Evolutionary conservation across 2,329 filamentous ascomycete species (phyloP), one percentile per base, ranked within the genome.

Genomic region (Paracorniculantispora psalliotae): DNA sequence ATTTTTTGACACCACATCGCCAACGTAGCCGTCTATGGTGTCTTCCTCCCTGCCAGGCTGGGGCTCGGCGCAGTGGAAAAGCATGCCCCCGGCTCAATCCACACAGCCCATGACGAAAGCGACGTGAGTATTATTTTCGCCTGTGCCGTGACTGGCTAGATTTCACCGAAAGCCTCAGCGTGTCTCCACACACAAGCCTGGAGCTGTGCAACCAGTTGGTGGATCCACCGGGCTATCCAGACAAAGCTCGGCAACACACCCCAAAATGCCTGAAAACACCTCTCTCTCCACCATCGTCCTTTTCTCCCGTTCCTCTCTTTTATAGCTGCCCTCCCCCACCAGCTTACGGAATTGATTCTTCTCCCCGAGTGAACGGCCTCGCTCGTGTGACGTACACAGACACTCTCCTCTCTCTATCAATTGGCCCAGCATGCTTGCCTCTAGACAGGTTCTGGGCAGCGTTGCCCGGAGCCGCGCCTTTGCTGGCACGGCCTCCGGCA

Each of bases 391-490:
- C 49, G 23, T 49, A 47, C 19, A 44, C 55, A 43, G 25, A 61
- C 49, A 44, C 23, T 57, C 59, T 64, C 69, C 74, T 74, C 73
- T 73, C 69, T 71, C 49, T 37, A 54, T 21, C 49, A 46, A 56
- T 56, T 62, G 57, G 59, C 59, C 67, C 67, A 85, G 69, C 73
- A 89, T 89, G 86, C 80, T 90, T 79, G 86, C 84, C 71, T 84
- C 86, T 73, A 82, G 86, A 80, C 86, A 88, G 80, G 78, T 87
- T 76, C 79, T 87, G 80, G 85, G 84, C 80, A 75, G 73, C 69
- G 73, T 83, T 68, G 81, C 84, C 80, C 84, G 83, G 78, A 78
- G 79, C 77, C 82, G 86, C 70, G 79, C 78, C 72, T 69, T 79
- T 63, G 73, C 73, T 67, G 73, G 78, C 69, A 77, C 78, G 75